Evolutionary conservation across 495 filamentous ascomycete species (phyloP).

Genomic region (Xylaria castorea): DNA sequence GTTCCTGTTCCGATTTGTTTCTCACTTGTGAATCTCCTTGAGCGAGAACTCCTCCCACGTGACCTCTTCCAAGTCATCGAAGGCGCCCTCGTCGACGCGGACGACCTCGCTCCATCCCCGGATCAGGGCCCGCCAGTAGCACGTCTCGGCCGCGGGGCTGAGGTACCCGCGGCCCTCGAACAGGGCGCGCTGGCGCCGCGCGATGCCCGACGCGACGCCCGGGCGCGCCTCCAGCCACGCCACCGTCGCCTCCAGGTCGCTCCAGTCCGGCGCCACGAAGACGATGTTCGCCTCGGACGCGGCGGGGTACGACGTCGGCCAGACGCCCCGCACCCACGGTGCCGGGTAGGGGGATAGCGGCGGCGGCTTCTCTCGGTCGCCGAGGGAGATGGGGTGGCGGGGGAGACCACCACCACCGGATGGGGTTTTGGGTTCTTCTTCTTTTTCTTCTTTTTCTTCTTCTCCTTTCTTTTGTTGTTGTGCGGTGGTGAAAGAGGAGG

Average conservation of each 20-base stretch:
- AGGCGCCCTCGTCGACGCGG: constrained; percentile 40
- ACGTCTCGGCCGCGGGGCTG: constrained; percentile 57
- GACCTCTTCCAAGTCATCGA: constrained; percentile 43
- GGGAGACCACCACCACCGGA: not conserved
- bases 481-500: not conserved
- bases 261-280: constrained; percentile 60
- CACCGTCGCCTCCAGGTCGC: constrained; percentile 54
- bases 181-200: constrained; percentile 52
- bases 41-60: constrained; percentile 53
- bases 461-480: not conserved
- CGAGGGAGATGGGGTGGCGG: constrained; percentile 11
- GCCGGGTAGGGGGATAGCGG: constrained; percentile 32
- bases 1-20: not conserved
- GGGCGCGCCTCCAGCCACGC: constrained; percentile 52
- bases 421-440: not conserved
- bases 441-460: not conserved
- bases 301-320: constrained; percentile 45
- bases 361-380: constrained; percentile 8
- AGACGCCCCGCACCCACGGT: constrained; percentile 39
- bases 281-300: constrained; percentile 57
- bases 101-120: constrained; percentile 55
- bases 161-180: constrained; percentile 56
- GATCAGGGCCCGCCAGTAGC: constrained; percentile 61
- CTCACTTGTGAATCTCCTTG: constrained; percentile 40
- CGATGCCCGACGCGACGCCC: constrained; percentile 54